Percentiles rank a stretch among this genome's conserved stretches.
phyloP scores from a whole-genome alignment of 495 filamentous ascomycete species.

The Penicillium cinerascens region DNA sequence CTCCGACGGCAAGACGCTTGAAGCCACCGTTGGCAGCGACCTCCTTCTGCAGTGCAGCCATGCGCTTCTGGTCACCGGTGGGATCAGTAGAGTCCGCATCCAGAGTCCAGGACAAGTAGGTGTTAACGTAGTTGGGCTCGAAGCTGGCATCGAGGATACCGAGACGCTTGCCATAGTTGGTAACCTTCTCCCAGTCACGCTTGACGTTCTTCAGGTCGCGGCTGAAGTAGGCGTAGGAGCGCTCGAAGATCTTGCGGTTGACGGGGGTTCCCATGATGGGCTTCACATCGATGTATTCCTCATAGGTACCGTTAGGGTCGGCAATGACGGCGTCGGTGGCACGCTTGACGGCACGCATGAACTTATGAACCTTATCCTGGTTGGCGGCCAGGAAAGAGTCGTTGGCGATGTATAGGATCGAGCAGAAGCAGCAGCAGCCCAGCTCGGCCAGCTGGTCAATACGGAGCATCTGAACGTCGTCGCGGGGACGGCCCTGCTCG shows the following conservation, averaged over 20 bases:
- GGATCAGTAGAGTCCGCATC: conserved; percentile 59
- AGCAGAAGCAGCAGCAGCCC: conserved; percentile 74
- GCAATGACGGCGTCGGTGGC: conserved; percentile 64
- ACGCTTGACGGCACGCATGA: conserved; percentile 63
- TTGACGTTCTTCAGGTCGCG: conserved; percentile 66
- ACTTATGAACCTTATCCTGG: conserved; percentile 53
- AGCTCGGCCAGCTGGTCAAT: conserved; percentile 70
- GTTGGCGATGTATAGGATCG: conserved; percentile 69
- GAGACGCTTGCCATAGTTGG: conserved; percentile 63
- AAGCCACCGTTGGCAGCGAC: conserved; percentile 50
- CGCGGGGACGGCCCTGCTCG: conserved; percentile 53
- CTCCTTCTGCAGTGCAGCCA: conserved; percentile 57
- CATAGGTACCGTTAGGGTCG: conserved; percentile 53
- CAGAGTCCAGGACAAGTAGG: conserved; percentile 58
- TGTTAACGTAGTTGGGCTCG: conserved; percentile 65
- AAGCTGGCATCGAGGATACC: conserved; percentile 56
- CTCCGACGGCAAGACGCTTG: conserved; percentile 35
- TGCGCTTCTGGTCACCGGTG: conserved; percentile 62
- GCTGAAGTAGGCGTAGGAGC: conserved; percentile 68
- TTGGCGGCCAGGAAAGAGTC: conserved; percentile 60
- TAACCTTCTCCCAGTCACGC: conserved; percentile 69
- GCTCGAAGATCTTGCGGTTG: conserved; percentile 70
- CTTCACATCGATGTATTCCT: conserved; percentile 64
- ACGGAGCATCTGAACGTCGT: conserved; percentile 68
- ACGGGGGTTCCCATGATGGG: conserved; percentile 61